Base-by-base conservation (phyloP, 1,139 yeast genomes). In the Magnusiomyces magnusii region DNA sequence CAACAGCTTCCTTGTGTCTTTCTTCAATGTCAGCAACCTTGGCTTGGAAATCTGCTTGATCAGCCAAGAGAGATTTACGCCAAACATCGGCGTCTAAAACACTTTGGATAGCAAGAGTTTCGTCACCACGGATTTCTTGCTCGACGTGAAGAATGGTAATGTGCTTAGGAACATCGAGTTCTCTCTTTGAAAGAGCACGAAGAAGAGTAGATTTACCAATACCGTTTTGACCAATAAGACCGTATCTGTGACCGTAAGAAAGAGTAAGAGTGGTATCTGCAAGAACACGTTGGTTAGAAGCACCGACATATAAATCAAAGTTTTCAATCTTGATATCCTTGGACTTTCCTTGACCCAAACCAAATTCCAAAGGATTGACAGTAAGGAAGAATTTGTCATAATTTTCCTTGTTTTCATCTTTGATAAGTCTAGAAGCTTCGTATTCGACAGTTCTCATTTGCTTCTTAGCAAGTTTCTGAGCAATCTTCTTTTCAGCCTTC, bases 31-130 rank as follows among this genome's bases (percentile, higher is more conserved):
- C 95, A 47, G 75, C 76, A 50, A 92, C 77, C 71, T 97, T 81
- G 62, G 84, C 89, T 61, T 85, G 83, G 59, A 90, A 85, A 67
- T 84, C 83, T 44, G 74, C 71, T 73, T 92, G 96, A 71, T 93
- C 98, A 57, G 77, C 77, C 56, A 93, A 71, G 59, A 93, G 77
- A 66, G 87, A 90, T 74, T 95, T 93, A 74, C 99, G 83, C 99
- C 99, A 93, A 54, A 93, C 99, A 76, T 93, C 99, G 1, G 99
- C 99, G 76, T 93, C 99, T 65, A 93, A 78, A 23, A 93, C 99
- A 66, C 96, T 86, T 73, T 92, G 97, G 59, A 93, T 72, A 0
- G 97, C 99, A 17, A 84, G 74, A 1, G 89, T 86, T 58, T 92
- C 98, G 69, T 93, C 97, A 67, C 99, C 99, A 67, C 84, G 80